Conservation (phyloP, 148 eudicot species). For the Rhododendron williamsianum region DNA sequence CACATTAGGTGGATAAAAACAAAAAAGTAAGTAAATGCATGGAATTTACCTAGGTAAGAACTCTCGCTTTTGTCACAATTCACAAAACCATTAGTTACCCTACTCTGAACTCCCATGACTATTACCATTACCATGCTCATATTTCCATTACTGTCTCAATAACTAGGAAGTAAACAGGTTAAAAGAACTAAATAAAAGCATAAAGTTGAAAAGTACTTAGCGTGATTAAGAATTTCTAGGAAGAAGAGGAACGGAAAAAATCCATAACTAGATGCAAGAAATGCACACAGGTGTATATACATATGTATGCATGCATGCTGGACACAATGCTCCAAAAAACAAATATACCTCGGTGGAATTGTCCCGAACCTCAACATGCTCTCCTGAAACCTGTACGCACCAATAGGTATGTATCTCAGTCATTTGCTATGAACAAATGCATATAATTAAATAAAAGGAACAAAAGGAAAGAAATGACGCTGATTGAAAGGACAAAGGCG, state of each 20-base stretch:
- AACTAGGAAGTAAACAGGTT: background rate
- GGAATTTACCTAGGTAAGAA: background rate
- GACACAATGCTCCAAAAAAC: background rate
- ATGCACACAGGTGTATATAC: too few relatives aligned
- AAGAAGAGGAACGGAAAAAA: background rate
- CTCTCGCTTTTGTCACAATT: background rate
- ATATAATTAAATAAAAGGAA: background rate
- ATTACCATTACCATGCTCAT: background rate
- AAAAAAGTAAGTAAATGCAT: background rate
- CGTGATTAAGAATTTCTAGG: background rate
- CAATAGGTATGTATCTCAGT: background rate
- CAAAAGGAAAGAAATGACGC: background rate
- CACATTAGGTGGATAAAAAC: background rate
- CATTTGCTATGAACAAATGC: background rate
- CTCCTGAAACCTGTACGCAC: slow-evolving; percentile 26
- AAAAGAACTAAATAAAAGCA: background rate
- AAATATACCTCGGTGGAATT: slow-evolving; percentile 31
- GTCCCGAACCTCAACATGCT: slow-evolving; percentile 28
- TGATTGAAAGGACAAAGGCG: background rate
- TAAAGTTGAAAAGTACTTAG: background rate
- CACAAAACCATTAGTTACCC: background rate
- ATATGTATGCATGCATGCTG: background rate
- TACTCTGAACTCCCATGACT: background rate
- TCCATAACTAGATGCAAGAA: background rate
- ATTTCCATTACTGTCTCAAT: background rate